Evolutionary conservation across 2,329 filamentous ascomycete genomes (phyloP).

Genomic region (Aspergillus fumigatus): DNA sequence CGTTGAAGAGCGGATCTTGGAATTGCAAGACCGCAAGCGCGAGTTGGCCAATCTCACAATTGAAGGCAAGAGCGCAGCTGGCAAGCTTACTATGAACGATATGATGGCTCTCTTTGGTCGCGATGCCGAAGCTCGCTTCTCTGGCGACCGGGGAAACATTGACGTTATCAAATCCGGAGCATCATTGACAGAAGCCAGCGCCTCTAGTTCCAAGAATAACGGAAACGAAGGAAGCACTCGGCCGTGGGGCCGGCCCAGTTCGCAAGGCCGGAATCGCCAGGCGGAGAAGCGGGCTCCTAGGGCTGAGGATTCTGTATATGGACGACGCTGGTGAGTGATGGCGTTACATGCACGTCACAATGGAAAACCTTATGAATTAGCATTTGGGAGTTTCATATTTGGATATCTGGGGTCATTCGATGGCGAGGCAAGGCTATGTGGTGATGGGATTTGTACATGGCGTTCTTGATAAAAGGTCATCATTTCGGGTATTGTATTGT

Average conservation of each 20-base stretch:
- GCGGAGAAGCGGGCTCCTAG: constrained; percentile 6
- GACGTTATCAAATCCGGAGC: constrained; percentile 31
- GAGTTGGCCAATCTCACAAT: constrained; percentile 88
- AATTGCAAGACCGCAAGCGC: constrained; percentile 88
- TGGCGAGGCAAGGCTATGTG: neutral
- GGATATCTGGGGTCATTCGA: neutral
- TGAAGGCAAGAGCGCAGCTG: constrained; percentile 68
- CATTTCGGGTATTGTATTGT: neutral
- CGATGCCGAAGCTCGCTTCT: constrained; percentile 52
- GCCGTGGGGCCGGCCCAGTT: constrained; percentile 2
- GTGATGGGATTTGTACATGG: neutral
- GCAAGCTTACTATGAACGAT: constrained; percentile 88
- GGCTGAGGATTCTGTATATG: constrained; percentile 24
- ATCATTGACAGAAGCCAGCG: constrained; percentile 22
- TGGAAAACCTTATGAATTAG: neutral
- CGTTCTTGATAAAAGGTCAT: neutral
- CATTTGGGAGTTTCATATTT: neutral
- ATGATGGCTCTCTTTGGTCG: constrained; percentile 85
- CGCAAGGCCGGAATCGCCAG: constrained; percentile 10
- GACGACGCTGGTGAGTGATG: constrained; percentile 21
- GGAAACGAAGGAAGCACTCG: neutral
- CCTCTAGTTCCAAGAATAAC: constrained; percentile 4
- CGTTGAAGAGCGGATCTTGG: constrained; percentile 92
- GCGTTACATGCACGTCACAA: neutral
- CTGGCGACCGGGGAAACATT: constrained; percentile 38